phyloP scores from a whole-genome alignment of 2,329 filamentous ascomycete genomes.

The Penicillium verrucosum region DNA sequence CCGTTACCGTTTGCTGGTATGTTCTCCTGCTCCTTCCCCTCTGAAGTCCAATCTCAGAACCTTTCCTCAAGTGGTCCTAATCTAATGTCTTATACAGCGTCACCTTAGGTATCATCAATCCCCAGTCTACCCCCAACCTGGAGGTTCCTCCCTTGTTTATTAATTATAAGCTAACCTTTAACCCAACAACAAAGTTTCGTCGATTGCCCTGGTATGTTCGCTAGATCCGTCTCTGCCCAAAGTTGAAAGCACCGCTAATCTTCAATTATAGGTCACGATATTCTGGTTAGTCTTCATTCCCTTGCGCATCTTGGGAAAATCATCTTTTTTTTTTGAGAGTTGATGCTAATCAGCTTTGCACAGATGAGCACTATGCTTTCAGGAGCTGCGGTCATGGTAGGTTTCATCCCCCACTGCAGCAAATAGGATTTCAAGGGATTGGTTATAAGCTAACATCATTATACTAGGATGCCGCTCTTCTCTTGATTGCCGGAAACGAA shows the following conservation, averaged over 20 bases:
- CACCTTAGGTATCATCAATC: conserved; percentile 5
- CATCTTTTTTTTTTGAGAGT: background rate
- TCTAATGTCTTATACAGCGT: conserved; percentile 4
- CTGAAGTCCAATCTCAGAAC: background rate
- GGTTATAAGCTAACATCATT: background rate
- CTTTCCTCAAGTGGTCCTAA: background rate
- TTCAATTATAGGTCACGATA: conserved; percentile 69
- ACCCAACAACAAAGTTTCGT: conserved; percentile 65
- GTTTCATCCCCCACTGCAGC: background rate
- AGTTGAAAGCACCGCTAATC: conserved; percentile 1
- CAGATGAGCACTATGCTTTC: conserved; percentile 99
- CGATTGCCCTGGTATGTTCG: conserved; percentile 70
- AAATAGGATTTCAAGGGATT: background rate
- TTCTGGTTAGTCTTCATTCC: conserved; percentile 57
- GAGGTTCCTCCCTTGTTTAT: background rate
- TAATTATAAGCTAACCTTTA: conserved; percentile 10
- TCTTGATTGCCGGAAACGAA: conserved; percentile 98
- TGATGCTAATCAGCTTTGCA: background rate
- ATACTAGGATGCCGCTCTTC: conserved; percentile 72
- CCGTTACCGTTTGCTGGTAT: conserved; percentile 84
- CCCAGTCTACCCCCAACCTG: background rate
- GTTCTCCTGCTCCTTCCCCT: conserved; percentile 56
- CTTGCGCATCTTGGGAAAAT: background rate
- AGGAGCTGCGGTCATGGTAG: conserved; percentile 88
- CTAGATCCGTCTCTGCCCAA: background rate